A percentile compares a stretch with the other conserved stretches of the same genome.
Conservation (phyloP, 257 asterid species). For the Parsonsia alboflavescens region DNA sequence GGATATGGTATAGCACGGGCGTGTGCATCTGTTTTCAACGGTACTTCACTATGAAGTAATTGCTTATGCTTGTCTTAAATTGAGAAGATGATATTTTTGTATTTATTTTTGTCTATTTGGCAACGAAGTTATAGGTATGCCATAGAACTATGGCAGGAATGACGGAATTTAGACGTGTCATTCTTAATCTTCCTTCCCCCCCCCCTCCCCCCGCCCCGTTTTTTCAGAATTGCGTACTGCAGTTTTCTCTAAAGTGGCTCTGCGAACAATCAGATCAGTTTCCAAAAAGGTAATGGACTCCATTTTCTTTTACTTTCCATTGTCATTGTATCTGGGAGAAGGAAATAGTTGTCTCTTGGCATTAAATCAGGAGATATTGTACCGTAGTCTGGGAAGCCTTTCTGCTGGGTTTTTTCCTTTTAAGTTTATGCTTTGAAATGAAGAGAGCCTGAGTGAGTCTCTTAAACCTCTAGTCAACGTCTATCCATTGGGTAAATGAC, state of each 20-base stretch:
- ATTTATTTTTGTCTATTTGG: not conserved
- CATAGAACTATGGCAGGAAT: not conserved
- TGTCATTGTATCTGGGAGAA: not conserved
- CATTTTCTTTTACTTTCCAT: not conserved
- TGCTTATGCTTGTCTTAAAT: conserved; percentile 33
- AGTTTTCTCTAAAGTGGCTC: conserved; percentile 89
- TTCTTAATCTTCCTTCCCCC: conserved; percentile 18
- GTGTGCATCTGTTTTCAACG: conserved; percentile 93
- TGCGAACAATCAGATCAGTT: conserved; percentile 88
- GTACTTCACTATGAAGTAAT: conserved; percentile 46
- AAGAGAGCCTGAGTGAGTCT: not conserved
- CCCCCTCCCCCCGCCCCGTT: too few species aligned
- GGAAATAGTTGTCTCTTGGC: not conserved
- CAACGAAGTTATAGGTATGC: not conserved
- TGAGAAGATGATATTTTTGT: conserved; percentile 5
- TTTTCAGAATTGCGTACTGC: conserved; percentile 83
- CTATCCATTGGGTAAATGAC: not conserved
- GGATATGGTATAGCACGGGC: conserved; percentile 94
- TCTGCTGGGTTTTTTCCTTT: not conserved
- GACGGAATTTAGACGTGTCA: conserved; percentile 2
- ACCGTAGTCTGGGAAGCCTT: not conserved
- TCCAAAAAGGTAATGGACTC: conserved; percentile 65
- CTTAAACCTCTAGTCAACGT: not conserved
- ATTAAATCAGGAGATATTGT: not conserved
- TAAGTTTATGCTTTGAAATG: not conserved